Percentiles rank a stretch among this genome's conserved stretches.
phyloP scores from a whole-genome alignment of 108 stramenopile species.

The Fistulifera solaris region DNA sequence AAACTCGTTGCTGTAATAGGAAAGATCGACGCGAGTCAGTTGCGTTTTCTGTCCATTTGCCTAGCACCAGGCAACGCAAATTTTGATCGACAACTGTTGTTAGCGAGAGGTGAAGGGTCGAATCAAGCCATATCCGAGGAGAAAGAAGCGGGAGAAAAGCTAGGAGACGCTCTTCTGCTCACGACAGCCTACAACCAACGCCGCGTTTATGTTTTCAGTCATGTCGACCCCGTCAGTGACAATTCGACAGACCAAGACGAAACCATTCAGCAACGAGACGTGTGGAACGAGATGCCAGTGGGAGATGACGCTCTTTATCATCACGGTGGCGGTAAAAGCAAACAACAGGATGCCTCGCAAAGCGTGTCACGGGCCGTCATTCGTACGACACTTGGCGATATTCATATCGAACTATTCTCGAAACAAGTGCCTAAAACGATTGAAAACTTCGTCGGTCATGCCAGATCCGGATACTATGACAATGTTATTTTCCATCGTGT shows the following conservation, averaged over 20 bases:
- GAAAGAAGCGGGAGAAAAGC: constrained; percentile 19
- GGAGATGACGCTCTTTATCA: constrained; percentile 55
- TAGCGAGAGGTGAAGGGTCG: constrained; percentile 49
- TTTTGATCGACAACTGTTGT: constrained; percentile 84
- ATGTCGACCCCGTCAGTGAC: constrained; percentile 66
- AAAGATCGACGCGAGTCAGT: constrained; percentile 74
- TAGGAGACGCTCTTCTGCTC: constrained; percentile 74
- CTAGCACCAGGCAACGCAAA: constrained; percentile 87
- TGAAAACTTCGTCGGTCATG: constrained; percentile 92
- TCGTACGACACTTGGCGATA: constrained; percentile 95
- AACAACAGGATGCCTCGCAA: constrained; percentile 17
- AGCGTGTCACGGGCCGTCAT: constrained; percentile 63
- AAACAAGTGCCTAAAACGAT: constrained; percentile 86
- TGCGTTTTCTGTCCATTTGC: constrained; percentile 73
- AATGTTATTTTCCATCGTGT: constrained; percentile 96
- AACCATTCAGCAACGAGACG: constrained; percentile 59
- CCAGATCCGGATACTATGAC: constrained; percentile 92
- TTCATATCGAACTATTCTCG: constrained; percentile 81
- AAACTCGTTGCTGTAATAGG: constrained; percentile 73
- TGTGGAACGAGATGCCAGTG: constrained; percentile 91
- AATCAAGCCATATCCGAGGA: constrained; percentile 14
- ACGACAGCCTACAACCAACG: constrained; percentile 78
- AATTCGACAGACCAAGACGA: constrained; percentile 31
- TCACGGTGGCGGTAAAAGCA: neutral
- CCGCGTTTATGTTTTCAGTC: constrained; percentile 90